Evolutionary conservation across 495 filamentous ascomycete genomes (phyloP), one percentile per base, ranked within the genome.

Genomic region (Penicillium nucicola): DNA sequence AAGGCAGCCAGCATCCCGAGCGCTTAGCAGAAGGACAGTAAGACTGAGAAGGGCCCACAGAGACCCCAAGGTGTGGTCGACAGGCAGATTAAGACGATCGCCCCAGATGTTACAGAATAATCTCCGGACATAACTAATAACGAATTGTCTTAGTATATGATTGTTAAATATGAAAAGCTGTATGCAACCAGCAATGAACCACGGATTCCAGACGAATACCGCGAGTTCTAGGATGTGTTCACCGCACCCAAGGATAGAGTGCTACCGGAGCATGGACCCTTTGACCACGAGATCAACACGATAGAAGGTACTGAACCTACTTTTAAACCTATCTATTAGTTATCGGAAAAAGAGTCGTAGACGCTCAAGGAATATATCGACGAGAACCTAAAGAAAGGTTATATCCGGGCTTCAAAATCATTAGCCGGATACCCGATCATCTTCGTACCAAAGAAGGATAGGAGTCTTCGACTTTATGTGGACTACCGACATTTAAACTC

Each of bases 381-480:
- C 8, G 39, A 59, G 48, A 56, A 52, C 20, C 25, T 45, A 9
- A 44, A 40, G 11, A 58, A 49, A 42, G 28, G 35, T 39, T 55
- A 38, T n/a, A 63, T 62, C 17, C 28, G 33, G 48, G 20, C 28
- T 36, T 56, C 23, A n/a, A 10, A 50, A 43, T 57, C 17, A 47
- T 35, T 25, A 41, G 49, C 47, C 31, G 39, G 37, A 53, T 52
- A 57, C 17, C 42, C 36, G 42, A 42, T 52, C 15, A 9, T 57
- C 20, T 66, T 67, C 50, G 34, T 67, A 41, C 48, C 23, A 22
- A 69, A 69, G 43, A 65, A 65, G 32, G 48, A 57, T 55, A 45
- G 38, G 34, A 53, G 23, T 20, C 22, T 62, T 47, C 19, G 35
- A 46, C 37, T 65, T 42, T 62, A 51, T 39, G 48, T 66, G 14